Conservation (phyloP, 306 rosid genomes). For the Parietaria judaica region DNA sequence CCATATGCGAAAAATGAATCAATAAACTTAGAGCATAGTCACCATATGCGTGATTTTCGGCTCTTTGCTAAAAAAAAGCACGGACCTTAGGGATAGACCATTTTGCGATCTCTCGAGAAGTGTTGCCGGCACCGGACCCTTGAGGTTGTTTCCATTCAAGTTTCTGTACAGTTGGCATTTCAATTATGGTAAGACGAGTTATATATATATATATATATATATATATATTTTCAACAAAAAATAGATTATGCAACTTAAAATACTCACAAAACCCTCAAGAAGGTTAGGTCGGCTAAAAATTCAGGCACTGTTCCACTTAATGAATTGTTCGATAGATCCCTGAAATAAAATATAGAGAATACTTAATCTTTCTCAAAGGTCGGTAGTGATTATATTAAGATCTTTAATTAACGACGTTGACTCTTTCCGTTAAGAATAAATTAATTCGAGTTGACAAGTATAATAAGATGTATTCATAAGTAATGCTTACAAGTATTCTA, state of each 20-base stretch:
- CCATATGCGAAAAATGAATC: no score
- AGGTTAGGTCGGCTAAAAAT: slow-evolving; percentile 29
- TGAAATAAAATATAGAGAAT: slow-evolving; percentile 8
- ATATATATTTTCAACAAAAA: background rate
- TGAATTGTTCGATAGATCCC: slow-evolving; percentile 41
- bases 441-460: background rate
- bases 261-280: slow-evolving; percentile 34
- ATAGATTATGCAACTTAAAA: background rate
- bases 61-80: no score
- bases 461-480: background rate
- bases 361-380: background rate
- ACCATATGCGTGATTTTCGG: no score
- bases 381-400: background rate
- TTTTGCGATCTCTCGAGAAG: slow-evolving; percentile 21
- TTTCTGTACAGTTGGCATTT: slow-evolving; percentile 13
- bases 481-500: slow-evolving; percentile 29
- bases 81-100: slow-evolving; percentile 12
- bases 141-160: slow-evolving; percentile 32
- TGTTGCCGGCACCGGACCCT: slow-evolving; percentile 24
- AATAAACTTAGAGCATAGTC: no score
- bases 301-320: slow-evolving; percentile 34
- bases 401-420: background rate
- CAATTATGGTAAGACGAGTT: background rate
- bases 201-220: no score
- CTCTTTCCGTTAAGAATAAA: no score